Conservation (phyloP, 805 yeast genomes). For the Cyberlindnera maclurae region DNA sequence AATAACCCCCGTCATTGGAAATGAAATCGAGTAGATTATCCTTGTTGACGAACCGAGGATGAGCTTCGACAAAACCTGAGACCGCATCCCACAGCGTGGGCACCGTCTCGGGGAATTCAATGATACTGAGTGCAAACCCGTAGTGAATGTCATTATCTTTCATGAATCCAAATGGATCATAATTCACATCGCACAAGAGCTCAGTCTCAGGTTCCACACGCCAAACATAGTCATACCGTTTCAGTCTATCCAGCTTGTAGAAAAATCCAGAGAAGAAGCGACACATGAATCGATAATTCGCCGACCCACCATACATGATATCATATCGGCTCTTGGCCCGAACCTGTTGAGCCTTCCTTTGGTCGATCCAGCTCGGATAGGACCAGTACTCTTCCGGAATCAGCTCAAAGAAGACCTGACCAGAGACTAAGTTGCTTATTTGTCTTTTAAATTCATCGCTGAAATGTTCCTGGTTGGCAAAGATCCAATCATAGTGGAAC, state of each 20-base stretch:
- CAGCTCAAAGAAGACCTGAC: constrained; percentile 32
- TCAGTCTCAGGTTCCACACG: constrained; percentile 67
- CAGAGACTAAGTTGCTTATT: constrained; percentile 39
- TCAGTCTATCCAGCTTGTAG: constrained; percentile 50
- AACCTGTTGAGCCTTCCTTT: constrained; percentile 25
- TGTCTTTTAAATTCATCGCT: constrained; percentile 57
- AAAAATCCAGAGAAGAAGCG: constrained; percentile 45
- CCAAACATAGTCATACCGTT: constrained; percentile 63
- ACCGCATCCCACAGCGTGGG: constrained; percentile 38
- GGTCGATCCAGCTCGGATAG: constrained; percentile 37
- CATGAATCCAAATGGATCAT: constrained; percentile 52
- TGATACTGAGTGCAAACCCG: constrained; percentile 68
- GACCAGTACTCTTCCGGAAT: constrained; percentile 43
- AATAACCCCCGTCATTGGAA: constrained; percentile 54
- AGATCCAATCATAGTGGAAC: constrained; percentile 87
- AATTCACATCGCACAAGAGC: constrained; percentile 50
- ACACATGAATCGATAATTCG: constrained; percentile 67
- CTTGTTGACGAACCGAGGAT: constrained; percentile 18
- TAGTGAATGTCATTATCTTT: constrained; percentile 56
- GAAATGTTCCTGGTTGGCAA: constrained; percentile 76
- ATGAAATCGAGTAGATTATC: constrained; percentile 65
- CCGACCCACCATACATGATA: constrained; percentile 43
- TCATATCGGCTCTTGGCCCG: constrained; percentile 24
- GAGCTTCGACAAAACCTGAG: constrained; percentile 34
- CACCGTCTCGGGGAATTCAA: constrained; percentile 56